A percentile compares a stretch with the other conserved stretches of the same genome.
Conservation (phyloP, 2,329 filamentous ascomycete genomes). For the Ramularia collo-cygni region DNA sequence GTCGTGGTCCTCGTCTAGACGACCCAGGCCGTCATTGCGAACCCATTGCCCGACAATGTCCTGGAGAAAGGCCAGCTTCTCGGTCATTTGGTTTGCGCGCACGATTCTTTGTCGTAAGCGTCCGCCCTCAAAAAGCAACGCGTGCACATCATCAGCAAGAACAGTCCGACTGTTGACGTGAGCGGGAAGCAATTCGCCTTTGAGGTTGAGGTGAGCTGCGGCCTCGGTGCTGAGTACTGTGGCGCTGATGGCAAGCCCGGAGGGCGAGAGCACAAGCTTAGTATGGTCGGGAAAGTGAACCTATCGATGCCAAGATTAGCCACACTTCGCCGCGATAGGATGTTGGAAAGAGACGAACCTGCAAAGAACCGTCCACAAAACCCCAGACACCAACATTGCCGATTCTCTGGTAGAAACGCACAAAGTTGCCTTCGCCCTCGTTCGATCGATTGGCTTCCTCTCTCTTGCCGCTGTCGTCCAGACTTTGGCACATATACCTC, state of each 20-base stretch:
- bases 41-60: slow-evolving; percentile 66
- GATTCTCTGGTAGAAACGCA: slow-evolving; percentile 75
- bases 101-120: slow-evolving; percentile 48
- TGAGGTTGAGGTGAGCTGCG: slow-evolving; percentile 56
- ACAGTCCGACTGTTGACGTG: slow-evolving; percentile 64
- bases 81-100: slow-evolving; percentile 63
- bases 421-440: slow-evolving; percentile 46
- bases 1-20: slow-evolving; percentile 28
- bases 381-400: slow-evolving; percentile 77
- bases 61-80: slow-evolving; percentile 67
- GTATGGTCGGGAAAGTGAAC: slow-evolving; percentile 88
- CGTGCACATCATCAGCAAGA: slow-evolving; percentile 65
- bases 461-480: slow-evolving; percentile 39
- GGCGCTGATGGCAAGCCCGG: slow-evolving; percentile 70
- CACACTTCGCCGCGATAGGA: neutral
- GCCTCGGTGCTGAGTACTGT: slow-evolving; percentile 69
- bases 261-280: slow-evolving; percentile 69
- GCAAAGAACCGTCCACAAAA: slow-evolving; percentile 71
- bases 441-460: slow-evolving; percentile 2
- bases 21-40: slow-evolving; percentile 59
- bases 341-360: slow-evolving; percentile 43
- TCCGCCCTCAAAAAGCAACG: slow-evolving; percentile 56
- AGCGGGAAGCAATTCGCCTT: slow-evolving; percentile 56
- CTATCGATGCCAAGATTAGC: slow-evolving; percentile 33
- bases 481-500: slow-evolving; percentile 54